Percentiles rank a stretch among this genome's conserved stretches.
Conservation (phyloP, 2,329 filamentous ascomycete species). For the Hyphodiscus sp. region DNA sequence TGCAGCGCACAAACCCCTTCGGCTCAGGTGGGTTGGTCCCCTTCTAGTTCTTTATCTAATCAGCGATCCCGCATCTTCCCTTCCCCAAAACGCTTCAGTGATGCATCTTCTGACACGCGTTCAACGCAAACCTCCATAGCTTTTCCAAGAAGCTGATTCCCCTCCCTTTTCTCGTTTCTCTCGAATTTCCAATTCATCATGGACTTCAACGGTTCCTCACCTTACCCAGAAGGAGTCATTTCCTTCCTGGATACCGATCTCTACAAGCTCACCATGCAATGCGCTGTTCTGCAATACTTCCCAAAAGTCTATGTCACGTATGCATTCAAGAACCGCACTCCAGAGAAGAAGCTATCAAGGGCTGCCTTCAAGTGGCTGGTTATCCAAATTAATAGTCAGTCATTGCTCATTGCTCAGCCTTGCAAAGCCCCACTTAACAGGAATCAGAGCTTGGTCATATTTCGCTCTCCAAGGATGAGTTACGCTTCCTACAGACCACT, state of each 20-base stretch:
- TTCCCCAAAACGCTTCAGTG: not conserved
- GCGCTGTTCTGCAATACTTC: conserved; percentile 88
- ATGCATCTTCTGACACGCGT: conserved; percentile 1
- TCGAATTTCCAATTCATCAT: conserved; percentile 32
- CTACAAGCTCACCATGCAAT: conserved; percentile 98
- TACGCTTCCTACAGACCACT: conserved; percentile 67
- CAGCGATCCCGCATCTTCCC: not conserved
- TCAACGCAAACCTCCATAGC: not conserved
- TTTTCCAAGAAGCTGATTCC: not conserved
- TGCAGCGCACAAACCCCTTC: too few relatives aligned
- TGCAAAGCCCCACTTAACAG: conserved; percentile 21
- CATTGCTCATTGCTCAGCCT: conserved; percentile 8
- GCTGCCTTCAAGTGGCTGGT: conserved; percentile 80
- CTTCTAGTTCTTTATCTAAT: not conserved
- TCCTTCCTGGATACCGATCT: conserved; percentile 78
- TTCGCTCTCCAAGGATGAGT: conserved; percentile 70
- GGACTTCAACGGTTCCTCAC: conserved; percentile 61
- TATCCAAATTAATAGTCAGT: conserved; percentile 70
- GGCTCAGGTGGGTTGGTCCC: too few relatives aligned
- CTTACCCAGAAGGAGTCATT: conserved; percentile 68
- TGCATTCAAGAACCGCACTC: conserved; percentile 90
- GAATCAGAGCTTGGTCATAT: conserved; percentile 72
- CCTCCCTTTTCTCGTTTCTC: not conserved
- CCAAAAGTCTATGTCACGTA: conserved; percentile 78
- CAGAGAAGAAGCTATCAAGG: conserved; percentile 83